Evolutionary conservation across 768 basidiomycete species (phyloP), one percentile per base, ranked within the genome.

Genomic region (Suillus subaureus): DNA sequence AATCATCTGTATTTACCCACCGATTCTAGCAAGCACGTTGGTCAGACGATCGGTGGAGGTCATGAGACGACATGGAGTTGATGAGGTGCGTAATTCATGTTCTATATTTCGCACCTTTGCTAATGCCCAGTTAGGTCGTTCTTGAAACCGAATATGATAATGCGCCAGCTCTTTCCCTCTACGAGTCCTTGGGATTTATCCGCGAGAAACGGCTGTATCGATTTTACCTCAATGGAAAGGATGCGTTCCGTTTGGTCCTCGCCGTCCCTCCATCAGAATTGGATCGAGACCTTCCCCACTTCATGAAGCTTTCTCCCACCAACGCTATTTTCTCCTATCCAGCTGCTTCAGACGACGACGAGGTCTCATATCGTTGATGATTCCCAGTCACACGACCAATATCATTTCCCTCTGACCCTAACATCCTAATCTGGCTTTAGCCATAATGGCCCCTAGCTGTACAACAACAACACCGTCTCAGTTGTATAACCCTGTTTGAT

Each of bases 71-170:
- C 82, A 88, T 65, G 92, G 90, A 18, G 94, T 94, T 8, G 87
- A 94, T 67, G 96, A 99, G 89, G 96, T 93, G 58, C 33, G 87
- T 80, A n/a, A 23, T 66, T 39, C n/a, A 64, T 61, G 54, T n/a
- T 43, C 33, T 60, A 43, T 15, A 43, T 61, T 45, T 63, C 12
- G 23, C 55, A 62, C 55, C 31, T n/a, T 37, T 23, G 28, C 69
- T 61, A 31, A 64, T 47, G 23, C 23, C 15, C 33, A 31, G 42
- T 23, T 70, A 98, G 94, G 87, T 98, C 71, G 89, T 95, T 15
- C 89, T 99, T 65, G 97, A 99, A 80, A 99, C 97, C 5, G 97
- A 99, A 78, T 92, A 84, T 74, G 97, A 99, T 79, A 99, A 99
- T 77, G 78, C 82, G 54, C 87, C 94, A 8, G 96, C 96, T 0